phyloP scores from a whole-genome alignment of 2,329 filamentous ascomycete genomes.

The Eutypa lata region DNA sequence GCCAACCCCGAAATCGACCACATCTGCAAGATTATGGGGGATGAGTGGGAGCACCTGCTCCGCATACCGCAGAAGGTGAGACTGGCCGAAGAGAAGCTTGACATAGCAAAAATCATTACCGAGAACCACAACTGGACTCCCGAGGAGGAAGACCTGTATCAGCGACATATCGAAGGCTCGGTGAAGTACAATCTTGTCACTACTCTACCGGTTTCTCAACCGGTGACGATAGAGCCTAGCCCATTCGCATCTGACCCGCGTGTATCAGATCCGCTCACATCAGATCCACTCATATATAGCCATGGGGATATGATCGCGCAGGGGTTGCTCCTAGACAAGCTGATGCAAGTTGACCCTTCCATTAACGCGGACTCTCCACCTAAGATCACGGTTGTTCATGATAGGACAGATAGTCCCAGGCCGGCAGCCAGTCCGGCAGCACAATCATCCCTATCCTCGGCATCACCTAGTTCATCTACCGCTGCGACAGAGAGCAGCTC shows the following conservation, averaged over 20 bases:
- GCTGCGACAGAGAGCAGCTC: no score
- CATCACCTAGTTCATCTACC: no score
- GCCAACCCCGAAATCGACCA: conserved; percentile 43
- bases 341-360: not conserved
- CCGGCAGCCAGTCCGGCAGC: not conserved
- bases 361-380: not conserved
- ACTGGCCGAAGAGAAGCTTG: conserved; percentile 27
- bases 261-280: no score
- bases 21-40: conserved; percentile 37
- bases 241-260: no score
- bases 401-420: not conserved
- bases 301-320: not conserved
- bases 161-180: conserved; percentile 19
- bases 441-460: not conserved
- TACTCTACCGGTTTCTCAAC: no score
- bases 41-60: conserved; percentile 39
- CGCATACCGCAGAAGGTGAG: conserved; percentile 39
- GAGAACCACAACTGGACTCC: conserved; percentile 42
- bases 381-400: not conserved
- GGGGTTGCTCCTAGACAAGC: not conserved
- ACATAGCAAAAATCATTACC: conserved; percentile 41
- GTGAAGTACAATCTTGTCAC: conserved; percentile 11
- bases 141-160: conserved; percentile 20
- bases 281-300: not conserved
- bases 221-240: no score